Conservation (phyloP, 805 yeast species). For the Priceomyces medius region DNA sequence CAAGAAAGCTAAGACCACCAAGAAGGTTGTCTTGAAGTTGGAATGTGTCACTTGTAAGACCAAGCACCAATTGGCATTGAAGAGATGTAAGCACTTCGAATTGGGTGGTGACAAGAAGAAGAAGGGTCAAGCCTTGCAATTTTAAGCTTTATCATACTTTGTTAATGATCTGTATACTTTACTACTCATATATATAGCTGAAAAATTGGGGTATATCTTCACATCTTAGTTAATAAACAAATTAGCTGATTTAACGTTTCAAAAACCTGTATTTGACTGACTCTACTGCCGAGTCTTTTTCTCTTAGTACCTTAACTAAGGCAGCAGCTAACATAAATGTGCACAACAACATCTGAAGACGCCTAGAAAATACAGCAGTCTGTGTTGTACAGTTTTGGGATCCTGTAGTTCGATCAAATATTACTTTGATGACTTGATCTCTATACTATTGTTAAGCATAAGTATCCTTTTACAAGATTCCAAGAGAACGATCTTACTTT, state of each 20-base stretch:
- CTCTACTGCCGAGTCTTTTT: no score
- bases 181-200: constrained; percentile 6
- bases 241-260: constrained; percentile 3
- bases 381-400: no score
- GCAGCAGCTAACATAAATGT: no score
- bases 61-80: constrained; percentile 95
- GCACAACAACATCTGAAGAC: no score
- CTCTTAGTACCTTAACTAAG: no score
- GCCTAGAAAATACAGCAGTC: no score
- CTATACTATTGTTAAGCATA: no score
- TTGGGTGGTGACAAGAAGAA: constrained; percentile 99
- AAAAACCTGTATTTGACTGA: no score
- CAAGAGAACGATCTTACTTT: no score
- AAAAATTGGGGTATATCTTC: constrained; percentile 7
- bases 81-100: constrained; percentile 99
- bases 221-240: constrained; percentile 9
- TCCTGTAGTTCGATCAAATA: no score
- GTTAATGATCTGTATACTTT: constrained; percentile 7
- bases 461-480: no score
- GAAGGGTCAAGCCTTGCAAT: constrained; percentile 99
- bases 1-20: constrained; percentile 99
- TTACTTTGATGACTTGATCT: no score
- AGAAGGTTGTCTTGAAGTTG: constrained; percentile 98
- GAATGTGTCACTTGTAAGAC: constrained; percentile 99
- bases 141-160: constrained; percentile 49